These are phyloP conservation scores for Cryptococcus deneoformans DNA, from an alignment of 1,284 basidiomycete species.

Conservation along the genomic window DNA sequence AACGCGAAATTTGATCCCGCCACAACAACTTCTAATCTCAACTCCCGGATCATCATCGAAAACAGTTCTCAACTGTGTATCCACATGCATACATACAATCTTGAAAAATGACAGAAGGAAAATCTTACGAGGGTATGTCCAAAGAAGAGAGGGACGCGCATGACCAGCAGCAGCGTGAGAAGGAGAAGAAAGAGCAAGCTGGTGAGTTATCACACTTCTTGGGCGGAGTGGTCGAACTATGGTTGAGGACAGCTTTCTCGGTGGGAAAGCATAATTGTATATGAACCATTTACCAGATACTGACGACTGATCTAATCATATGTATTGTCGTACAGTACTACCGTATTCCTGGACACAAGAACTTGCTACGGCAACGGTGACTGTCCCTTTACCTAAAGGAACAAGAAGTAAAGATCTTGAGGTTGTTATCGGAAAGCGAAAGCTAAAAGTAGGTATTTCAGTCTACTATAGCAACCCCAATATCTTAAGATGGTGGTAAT, in stretches of 20 bases:
- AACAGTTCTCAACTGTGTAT: background rate
- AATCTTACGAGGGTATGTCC: conserved; percentile 65
- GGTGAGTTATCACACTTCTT: conserved; percentile 56
- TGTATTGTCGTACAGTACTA: conserved; percentile 56
- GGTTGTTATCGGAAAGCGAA: conserved; percentile 75
- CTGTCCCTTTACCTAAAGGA: conserved; percentile 79
- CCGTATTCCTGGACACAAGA: conserved; percentile 94
- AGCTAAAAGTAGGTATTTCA: conserved; percentile 56
- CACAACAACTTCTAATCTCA: background rate
- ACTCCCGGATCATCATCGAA: background rate
- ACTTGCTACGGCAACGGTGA: conserved; percentile 79
- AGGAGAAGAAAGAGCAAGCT: conserved; percentile 78
- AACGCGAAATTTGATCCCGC: conserved; percentile 13
- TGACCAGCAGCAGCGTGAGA: conserved; percentile 65
- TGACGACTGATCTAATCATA: too few species aligned
- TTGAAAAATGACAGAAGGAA: conserved; percentile 6
- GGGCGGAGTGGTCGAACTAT: background rate
- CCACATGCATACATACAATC: background rate
- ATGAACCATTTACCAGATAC: too few species aligned
- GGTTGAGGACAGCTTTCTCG: too few species aligned
- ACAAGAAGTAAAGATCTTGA: conserved; percentile 75
- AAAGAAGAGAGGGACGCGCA: conserved; percentile 69
- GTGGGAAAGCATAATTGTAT: too few species aligned
- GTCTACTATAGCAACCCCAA: background rate
- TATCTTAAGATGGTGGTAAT: background rate